Conservation (phyloP, 202 grass and related monocot species). For the Brachypodium distachyon region DNA sequence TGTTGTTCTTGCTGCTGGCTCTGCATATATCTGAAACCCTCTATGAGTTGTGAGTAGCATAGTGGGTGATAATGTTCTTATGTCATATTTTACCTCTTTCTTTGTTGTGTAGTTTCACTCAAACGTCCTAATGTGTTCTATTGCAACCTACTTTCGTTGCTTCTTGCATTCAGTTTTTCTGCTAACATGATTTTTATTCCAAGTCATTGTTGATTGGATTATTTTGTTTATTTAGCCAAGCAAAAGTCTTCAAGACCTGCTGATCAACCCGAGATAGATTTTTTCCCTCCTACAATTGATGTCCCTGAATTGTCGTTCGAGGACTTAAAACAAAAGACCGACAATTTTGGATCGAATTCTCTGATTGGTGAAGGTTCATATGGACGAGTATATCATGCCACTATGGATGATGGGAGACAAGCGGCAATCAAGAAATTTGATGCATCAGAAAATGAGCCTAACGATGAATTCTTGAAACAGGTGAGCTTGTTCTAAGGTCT, state of each 20-base stretch:
- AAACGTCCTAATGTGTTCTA: background rate
- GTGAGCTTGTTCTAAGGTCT: conserved; percentile 8
- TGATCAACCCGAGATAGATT: conserved; percentile 37
- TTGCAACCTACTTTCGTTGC: background rate
- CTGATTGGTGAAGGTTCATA: conserved; percentile 92
- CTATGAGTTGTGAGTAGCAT: background rate
- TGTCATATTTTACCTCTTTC: background rate
- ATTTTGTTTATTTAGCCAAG: conserved; percentile 36
- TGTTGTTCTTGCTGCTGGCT: background rate
- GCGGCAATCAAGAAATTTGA: conserved; percentile 79
- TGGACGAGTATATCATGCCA: conserved; percentile 74
- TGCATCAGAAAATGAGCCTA: conserved; percentile 65
- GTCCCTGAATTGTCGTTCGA: conserved; percentile 62
- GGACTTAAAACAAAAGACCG: conserved; percentile 67
- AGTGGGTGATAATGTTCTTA: background rate
- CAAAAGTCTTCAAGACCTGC: conserved; percentile 42
- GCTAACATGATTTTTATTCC: background rate
- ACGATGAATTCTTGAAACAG: conserved; percentile 71
- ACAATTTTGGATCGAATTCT: conserved; percentile 81
- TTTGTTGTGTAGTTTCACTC: background rate
- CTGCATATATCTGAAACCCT: background rate
- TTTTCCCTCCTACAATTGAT: conserved; percentile 53
- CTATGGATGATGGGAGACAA: conserved; percentile 59
- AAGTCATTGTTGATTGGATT: background rate
- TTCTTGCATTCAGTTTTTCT: background rate